These are phyloP conservation scores for Nigrograna mackinnonii DNA, from an alignment of 2,329 filamentous ascomycete species.

Conservation along the genomic window DNA sequence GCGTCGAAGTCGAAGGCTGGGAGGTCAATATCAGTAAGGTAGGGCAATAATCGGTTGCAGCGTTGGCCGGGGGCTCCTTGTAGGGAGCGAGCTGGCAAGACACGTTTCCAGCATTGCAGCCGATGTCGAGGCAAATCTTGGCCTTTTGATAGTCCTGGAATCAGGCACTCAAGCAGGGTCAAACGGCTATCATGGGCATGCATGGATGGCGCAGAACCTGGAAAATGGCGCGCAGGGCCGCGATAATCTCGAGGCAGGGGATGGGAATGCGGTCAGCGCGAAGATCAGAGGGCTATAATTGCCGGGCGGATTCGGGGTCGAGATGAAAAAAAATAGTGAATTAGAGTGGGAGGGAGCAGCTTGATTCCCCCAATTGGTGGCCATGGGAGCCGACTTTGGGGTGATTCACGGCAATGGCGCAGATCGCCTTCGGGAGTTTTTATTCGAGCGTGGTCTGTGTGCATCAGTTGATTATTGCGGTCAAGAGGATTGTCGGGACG, in stretches of 20 bases:
- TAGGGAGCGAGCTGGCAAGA: constrained; percentile 41
- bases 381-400: constrained; percentile 19
- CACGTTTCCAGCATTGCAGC: constrained; percentile 44
- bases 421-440: constrained; percentile 24
- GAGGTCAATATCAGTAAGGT: constrained; percentile 30
- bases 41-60: constrained; percentile 33
- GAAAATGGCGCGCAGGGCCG: constrained; percentile 34
- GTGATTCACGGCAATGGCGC: constrained; percentile 16
- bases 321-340: constrained; percentile 7
- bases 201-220: constrained; percentile 32
- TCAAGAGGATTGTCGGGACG: constrained; percentile 1
- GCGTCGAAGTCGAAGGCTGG: constrained; percentile 43
- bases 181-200: constrained; percentile 44
- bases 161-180: constrained; percentile 29
- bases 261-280: constrained; percentile 11
- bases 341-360: constrained; percentile 6
- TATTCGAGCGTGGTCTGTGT: constrained; percentile 9
- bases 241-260: constrained; percentile 36
- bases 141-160: constrained; percentile 37
- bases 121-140: constrained; percentile 42
- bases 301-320: neutral
- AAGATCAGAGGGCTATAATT: neutral
- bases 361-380: constrained; percentile 39
- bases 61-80: constrained; percentile 23
- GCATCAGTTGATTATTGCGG: constrained; percentile 5